phyloP scores from a whole-genome alignment of 1,284 basidiomycete genomes.

The Trichosporon inkin region DNA sequence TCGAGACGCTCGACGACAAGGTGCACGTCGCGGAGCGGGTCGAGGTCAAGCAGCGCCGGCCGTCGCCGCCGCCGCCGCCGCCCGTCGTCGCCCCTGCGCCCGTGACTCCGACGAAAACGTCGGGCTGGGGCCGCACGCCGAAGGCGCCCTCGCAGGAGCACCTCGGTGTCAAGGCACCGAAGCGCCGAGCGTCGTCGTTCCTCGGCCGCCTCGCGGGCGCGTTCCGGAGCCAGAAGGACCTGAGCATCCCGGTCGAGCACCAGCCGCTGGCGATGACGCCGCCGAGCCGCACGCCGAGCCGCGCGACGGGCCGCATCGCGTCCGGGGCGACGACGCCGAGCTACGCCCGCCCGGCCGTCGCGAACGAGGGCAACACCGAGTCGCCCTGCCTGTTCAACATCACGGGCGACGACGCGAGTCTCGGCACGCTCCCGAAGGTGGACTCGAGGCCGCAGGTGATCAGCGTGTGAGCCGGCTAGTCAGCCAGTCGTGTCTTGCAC shows the following conservation, averaged over 20 bases:
- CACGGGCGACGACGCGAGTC: constrained; percentile 9
- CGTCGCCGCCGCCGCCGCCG: too few species aligned
- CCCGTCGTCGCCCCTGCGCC: neutral
- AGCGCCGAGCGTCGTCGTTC: constrained; percentile 8
- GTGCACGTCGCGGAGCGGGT: neutral
- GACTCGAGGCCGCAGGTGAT: constrained; percentile 1
- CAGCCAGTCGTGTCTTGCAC: too few species aligned
- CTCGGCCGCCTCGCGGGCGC: constrained; percentile 15
- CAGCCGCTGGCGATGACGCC: neutral
- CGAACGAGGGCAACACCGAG: constrained; percentile 27
- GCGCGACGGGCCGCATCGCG: neutral
- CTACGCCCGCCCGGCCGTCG: constrained; percentile 19
- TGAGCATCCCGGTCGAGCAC: neutral
- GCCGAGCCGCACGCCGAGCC: neutral
- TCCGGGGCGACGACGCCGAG: neutral
- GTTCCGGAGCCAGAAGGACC: constrained; percentile 19
- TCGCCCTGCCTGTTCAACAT: constrained; percentile 25
- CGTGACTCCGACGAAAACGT: neutral
- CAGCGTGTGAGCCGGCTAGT: neutral
- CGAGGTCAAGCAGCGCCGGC: neutral
- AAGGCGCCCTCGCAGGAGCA: neutral
- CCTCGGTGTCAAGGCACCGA: neutral
- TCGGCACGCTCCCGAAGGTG: neutral
- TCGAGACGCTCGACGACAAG: neutral
- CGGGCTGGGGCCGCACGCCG: neutral